phyloP scores from a whole-genome alignment of 2,329 filamentous ascomycete genomes.

The Ceratocystis cacaofunesta region DNA sequence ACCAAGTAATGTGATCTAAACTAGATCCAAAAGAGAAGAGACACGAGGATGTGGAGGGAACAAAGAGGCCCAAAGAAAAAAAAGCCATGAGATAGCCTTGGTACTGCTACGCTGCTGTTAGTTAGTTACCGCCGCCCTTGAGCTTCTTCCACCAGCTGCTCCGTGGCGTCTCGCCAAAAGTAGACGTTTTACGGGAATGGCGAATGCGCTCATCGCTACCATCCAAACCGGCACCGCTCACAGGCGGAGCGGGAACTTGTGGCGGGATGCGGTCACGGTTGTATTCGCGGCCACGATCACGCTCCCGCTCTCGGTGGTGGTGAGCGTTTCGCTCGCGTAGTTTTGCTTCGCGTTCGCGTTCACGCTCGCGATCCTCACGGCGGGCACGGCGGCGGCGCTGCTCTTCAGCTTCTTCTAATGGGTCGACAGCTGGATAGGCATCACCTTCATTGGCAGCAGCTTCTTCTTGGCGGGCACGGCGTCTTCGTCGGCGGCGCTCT shows the following conservation, averaged over 20 bases:
- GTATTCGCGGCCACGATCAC: constrained; percentile 18
- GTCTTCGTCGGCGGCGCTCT: constrained; percentile 17
- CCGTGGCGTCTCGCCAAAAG: constrained; percentile 30
- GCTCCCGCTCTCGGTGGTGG: constrained; percentile 3
- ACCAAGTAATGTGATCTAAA: background rate
- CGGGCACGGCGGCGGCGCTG: constrained; percentile 30
- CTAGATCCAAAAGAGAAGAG: background rate
- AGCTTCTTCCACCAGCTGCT: constrained; percentile 48
- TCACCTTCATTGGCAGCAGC: constrained; percentile 32
- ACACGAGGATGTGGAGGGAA: background rate
- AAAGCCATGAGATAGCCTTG: background rate
- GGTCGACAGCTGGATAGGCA: constrained; percentile 17
- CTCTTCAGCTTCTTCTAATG: constrained; percentile 28
- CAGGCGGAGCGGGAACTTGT: constrained; percentile 17
- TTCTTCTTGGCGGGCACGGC: constrained; percentile 21
- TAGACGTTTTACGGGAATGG: constrained; percentile 28
- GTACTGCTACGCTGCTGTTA: constrained; percentile 8
- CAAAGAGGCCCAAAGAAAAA: background rate
- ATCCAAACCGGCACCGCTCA: constrained; percentile 25
- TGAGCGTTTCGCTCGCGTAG: background rate
- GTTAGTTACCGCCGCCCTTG: constrained; percentile 25
- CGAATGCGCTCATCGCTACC: constrained; percentile 31
- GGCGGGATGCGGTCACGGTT: constrained; percentile 23
- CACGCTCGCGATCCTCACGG: constrained; percentile 30
- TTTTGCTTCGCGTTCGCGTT: constrained; percentile 17